Conservation (phyloP, 495 filamentous ascomycete species). For the Xylaria palmicola region DNA sequence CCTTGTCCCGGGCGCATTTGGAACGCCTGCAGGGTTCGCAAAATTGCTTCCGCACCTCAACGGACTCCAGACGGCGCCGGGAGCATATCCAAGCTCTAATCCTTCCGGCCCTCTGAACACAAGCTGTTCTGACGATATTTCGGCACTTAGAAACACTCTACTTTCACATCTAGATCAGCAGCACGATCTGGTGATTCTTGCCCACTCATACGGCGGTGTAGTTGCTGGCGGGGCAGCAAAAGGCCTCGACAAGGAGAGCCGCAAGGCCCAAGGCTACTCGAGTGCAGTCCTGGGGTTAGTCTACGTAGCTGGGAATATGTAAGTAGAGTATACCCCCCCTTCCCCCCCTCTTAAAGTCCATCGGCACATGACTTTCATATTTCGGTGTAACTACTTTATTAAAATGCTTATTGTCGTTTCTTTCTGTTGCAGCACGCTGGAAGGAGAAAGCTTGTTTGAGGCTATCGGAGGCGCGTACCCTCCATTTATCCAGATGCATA, state of each 20-base stretch:
- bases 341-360: neutral
- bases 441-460: constrained; percentile 1
- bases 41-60: neutral
- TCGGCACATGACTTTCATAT: neutral
- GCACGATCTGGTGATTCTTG: constrained; percentile 3
- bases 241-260: constrained; percentile 6
- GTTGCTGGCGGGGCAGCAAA: constrained; percentile 12
- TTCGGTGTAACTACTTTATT: neutral
- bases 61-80: neutral
- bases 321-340: neutral
- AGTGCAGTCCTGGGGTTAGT: constrained; percentile 3
- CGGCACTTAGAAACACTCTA: neutral
- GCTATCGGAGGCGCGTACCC: constrained; percentile 2
- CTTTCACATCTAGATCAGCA: constrained; percentile 9
- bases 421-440: neutral
- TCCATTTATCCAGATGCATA: constrained; percentile 7
- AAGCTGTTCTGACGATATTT: constrained; percentile 1
- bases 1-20: constrained; percentile 4
- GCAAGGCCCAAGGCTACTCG: neutral
- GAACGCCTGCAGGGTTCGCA: constrained; percentile 1
- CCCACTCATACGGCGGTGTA: constrained; percentile 12
- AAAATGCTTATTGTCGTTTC: neutral
- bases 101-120: neutral
- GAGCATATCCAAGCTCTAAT: constrained; percentile 5
- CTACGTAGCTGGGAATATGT: constrained; percentile 11